Evolutionary conservation across 441 rosid genomes (phyloP).

Genomic region (Manihot esculenta): DNA sequence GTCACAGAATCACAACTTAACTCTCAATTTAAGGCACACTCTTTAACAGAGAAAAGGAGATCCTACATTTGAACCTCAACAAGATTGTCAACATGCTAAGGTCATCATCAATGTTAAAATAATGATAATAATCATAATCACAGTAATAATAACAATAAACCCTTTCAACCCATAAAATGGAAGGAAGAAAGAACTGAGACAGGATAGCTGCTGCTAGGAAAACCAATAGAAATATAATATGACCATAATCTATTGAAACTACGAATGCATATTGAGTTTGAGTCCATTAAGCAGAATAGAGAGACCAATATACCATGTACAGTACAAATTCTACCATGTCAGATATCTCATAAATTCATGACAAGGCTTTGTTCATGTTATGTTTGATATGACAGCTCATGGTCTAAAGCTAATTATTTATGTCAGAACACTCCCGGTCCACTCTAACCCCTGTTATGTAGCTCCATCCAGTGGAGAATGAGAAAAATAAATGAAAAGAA

Average conservation of each 20-base stretch:
- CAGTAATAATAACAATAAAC: no score
- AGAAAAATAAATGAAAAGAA: slow-evolving; percentile 10
- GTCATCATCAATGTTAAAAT: background rate
- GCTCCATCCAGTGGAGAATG: background rate
- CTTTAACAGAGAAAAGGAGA: slow-evolving; percentile 5
- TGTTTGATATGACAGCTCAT: background rate
- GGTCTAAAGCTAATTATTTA: background rate
- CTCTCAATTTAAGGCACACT: background rate
- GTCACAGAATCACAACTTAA: background rate
- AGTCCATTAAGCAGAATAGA: background rate
- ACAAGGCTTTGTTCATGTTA: background rate
- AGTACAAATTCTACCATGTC: background rate
- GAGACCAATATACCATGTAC: background rate
- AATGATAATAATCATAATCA: no score
- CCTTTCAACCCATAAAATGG: background rate
- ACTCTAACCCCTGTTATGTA: background rate
- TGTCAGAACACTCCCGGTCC: background rate
- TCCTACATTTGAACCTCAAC: background rate
- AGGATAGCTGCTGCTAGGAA: background rate
- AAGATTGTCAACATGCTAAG: background rate
- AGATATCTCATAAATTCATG: background rate
- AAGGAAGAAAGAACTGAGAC: background rate
- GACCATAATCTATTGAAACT: background rate
- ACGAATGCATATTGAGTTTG: background rate
- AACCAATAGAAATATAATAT: background rate